These are phyloP conservation scores for Pleurotus sapidus DNA, from an alignment of 768 basidiomycete species.

Conservation along the genomic window DNA sequence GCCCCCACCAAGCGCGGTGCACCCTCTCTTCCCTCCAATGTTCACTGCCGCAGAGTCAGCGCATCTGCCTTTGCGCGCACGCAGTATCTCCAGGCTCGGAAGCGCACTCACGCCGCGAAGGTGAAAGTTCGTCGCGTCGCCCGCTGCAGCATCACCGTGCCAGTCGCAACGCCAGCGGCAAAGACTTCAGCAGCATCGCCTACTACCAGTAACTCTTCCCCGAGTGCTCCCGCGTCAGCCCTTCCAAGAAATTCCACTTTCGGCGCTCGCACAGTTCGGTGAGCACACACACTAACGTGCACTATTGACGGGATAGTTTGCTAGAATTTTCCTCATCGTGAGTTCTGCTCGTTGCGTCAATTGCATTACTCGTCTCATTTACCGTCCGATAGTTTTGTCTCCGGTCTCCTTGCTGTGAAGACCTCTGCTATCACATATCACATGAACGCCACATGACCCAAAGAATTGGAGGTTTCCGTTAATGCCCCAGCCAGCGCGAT, in stretches of 20 bases:
- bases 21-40: conserved; percentile 19
- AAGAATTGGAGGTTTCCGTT: conserved; percentile 39
- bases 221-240: conserved; percentile 51
- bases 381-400: conserved; percentile 28
- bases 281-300: conserved; percentile 42
- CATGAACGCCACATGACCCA: conserved; percentile 35
- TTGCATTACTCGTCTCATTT: not conserved
- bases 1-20: conserved; percentile 18
- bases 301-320: conserved; percentile 53
- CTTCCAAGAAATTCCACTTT: conserved; percentile 41
- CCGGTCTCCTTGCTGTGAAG: conserved; percentile 35
- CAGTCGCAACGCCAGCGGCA: conserved; percentile 24
- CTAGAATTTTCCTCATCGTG: conserved; percentile 40
- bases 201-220: conserved; percentile 37
- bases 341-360: conserved; percentile 16
- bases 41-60: conserved; percentile 39
- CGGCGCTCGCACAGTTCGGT: conserved; percentile 47
- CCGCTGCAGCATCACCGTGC: conserved; percentile 14
- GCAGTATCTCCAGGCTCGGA: conserved; percentile 27
- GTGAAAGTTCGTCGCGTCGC: conserved; percentile 11
- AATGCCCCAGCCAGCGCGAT: conserved; percentile 24
- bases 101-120: conserved; percentile 24
- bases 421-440: conserved; percentile 23
- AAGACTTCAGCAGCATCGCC: conserved; percentile 11
- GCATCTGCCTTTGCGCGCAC: conserved; percentile 21